Evolutionary conservation across 1,284 basidiomycete genomes (phyloP).

Genomic region (Cryptococcus wingfieldii): DNA sequence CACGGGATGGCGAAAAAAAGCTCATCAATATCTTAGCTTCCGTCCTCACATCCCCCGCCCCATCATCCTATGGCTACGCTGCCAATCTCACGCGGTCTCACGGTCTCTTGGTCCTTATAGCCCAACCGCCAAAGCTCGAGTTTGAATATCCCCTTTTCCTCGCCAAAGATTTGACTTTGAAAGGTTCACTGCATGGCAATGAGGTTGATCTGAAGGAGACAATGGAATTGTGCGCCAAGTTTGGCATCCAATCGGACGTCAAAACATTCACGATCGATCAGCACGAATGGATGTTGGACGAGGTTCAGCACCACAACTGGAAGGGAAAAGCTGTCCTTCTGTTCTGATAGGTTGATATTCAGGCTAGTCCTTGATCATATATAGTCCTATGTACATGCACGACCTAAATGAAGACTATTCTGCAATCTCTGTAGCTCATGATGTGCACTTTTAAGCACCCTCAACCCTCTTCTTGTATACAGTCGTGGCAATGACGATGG

Average conservation of each 20-base stretch:
- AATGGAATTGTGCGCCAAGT: slow-evolving; percentile 15
- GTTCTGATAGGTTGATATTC: not conserved
- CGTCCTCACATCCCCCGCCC: slow-evolving; percentile 15
- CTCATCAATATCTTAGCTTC: slow-evolving; percentile 6
- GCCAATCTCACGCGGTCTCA: slow-evolving; percentile 15
- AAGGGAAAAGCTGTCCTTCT: slow-evolving; percentile 23
- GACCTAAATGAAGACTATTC: too few species aligned
- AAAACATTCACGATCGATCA: slow-evolving; percentile 13
- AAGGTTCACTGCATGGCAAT: slow-evolving; percentile 25
- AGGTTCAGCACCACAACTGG: slow-evolving; percentile 9
- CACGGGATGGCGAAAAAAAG: not conserved
- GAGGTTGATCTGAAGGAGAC: slow-evolving; percentile 22
- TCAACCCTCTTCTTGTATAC: slow-evolving; percentile 42
- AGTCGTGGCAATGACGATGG: slow-evolving; percentile 55
- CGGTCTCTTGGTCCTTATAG: slow-evolving; percentile 18
- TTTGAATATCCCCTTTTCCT: slow-evolving; percentile 23
- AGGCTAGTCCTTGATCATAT: too few species aligned
- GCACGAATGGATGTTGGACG: slow-evolving; percentile 18
- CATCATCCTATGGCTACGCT: slow-evolving; percentile 12
- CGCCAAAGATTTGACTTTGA: slow-evolving; percentile 20
- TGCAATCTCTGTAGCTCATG: too few species aligned
- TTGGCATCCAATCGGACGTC: slow-evolving; percentile 16
- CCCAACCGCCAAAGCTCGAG: slow-evolving; percentile 16
- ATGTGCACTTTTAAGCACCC: slow-evolving; percentile 12
- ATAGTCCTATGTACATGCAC: too few species aligned